Conservation (phyloP, 73 alveolate genomes). For the Stentor coeruleus region DNA sequence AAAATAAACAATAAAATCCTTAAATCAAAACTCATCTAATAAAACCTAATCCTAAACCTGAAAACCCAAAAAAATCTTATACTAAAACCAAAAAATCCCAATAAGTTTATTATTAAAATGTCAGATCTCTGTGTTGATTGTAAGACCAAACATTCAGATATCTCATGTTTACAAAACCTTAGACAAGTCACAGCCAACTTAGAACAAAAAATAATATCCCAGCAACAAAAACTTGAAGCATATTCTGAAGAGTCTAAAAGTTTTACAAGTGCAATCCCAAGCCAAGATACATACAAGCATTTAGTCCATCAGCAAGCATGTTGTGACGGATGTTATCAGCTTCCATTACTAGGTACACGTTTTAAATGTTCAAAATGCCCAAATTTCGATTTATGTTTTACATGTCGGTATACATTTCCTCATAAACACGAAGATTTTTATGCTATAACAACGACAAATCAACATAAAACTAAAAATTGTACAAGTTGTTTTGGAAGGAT, state of each 20-base stretch:
- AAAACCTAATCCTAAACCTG: too few species aligned
- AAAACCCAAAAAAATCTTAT: too few species aligned
- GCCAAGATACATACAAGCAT: neutral
- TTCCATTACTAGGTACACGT: slow-evolving; percentile 5
- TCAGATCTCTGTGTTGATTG: neutral
- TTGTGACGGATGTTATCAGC: neutral
- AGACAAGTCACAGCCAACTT: neutral
- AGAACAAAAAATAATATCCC: neutral
- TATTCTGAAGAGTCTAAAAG: neutral
- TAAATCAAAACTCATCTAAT: too few species aligned
- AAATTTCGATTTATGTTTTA: neutral
- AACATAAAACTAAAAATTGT: neutral
- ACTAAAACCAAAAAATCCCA: too few species aligned
- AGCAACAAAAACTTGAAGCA: neutral
- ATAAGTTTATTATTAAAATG: neutral
- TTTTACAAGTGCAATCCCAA: neutral
- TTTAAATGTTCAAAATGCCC: slow-evolving; percentile 11
- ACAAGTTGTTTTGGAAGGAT: neutral
- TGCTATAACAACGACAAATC: neutral
- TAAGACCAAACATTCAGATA: neutral
- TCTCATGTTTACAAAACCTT: neutral
- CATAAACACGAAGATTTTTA: neutral
- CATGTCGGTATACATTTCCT: neutral
- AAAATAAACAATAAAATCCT: too few species aligned
- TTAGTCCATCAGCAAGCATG: neutral